A percentile compares a stretch with the other conserved stretches of the same genome.
Evolutionary conservation across 305 asterid species (phyloP).

Genomic region (Fraxinus floribunda): DNA sequence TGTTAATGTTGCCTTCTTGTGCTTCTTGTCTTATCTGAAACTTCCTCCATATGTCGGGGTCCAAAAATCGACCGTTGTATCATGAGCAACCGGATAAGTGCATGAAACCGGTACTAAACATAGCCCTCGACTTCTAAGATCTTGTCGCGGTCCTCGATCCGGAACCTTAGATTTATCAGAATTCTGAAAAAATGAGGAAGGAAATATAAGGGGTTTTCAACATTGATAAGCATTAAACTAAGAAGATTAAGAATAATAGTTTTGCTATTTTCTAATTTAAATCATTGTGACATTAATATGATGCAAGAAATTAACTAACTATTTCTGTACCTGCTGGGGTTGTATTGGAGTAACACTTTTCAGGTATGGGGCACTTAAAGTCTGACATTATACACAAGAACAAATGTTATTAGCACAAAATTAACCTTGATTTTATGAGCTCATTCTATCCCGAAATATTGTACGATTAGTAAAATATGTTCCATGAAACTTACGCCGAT

Average conservation of each 20-base stretch:
- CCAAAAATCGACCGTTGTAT: constrained; percentile 83
- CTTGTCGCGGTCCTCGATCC: constrained; percentile 52
- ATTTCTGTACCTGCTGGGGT: constrained; percentile 58
- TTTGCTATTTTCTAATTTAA: background rate
- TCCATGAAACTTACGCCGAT: constrained; percentile 60
- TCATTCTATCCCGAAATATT: background rate
- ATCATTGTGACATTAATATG: background rate
- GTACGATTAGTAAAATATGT: background rate
- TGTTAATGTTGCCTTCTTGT: background rate
- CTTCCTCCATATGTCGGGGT: constrained; percentile 85
- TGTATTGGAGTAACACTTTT: constrained; percentile 65
- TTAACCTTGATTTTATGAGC: background rate
- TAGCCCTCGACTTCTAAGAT: constrained; percentile 82
- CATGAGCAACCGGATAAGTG: constrained; percentile 84
- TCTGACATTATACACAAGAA: constrained; percentile 41
- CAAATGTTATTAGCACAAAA: background rate
- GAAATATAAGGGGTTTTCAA: background rate
- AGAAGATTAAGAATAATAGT: background rate
- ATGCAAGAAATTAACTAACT: background rate
- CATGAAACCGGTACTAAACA: constrained; percentile 87
- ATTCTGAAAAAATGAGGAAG: constrained; percentile 35
- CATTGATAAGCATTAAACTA: background rate
- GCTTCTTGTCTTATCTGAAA: constrained; percentile 44
- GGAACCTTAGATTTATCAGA: constrained; percentile 55
- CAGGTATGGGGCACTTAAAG: constrained; percentile 77